A percentile compares a stretch with the other conserved stretches of the same genome.
These are phyloP conservation scores for Leptographium lundbergii DNA, from an alignment of 2,329 filamentous ascomycete genomes.

Conservation along the genomic window DNA sequence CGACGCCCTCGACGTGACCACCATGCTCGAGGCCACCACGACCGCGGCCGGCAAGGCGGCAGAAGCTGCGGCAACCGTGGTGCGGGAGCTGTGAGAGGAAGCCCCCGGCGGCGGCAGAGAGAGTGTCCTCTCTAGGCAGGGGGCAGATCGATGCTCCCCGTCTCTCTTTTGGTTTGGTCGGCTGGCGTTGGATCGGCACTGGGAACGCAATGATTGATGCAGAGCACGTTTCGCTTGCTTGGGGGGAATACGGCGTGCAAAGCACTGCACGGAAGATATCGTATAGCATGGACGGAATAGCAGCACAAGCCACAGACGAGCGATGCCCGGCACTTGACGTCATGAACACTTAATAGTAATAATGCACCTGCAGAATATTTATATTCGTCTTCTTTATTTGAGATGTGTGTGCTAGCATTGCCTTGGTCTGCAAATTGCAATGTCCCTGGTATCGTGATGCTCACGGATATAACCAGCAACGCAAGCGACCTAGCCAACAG, in stretches of 20 bases:
- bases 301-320: not conserved
- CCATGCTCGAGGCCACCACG: slow-evolving; percentile 25
- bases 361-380: not conserved
- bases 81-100: slow-evolving; percentile 24
- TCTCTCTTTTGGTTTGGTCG: not conserved
- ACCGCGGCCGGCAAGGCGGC: slow-evolving; percentile 25
- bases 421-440: no score
- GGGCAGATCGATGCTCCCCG: not conserved
- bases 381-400: not conserved
- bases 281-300: no score
- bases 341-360: not conserved
- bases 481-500: no score
- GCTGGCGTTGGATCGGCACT: not conserved
- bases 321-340: not conserved
- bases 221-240: no score
- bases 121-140: no score
- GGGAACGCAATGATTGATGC: not conserved
- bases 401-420: no score
- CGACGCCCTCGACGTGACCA: slow-evolving; percentile 36
- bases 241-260: no score
- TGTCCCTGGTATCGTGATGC: no score
- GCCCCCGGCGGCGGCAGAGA: no score
- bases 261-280: no score
- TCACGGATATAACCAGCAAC: no score
- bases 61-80: slow-evolving; percentile 14